Evolutionary conservation across 345 rosid species (phyloP).

Genomic region (Hibiscus syriacus): DNA sequence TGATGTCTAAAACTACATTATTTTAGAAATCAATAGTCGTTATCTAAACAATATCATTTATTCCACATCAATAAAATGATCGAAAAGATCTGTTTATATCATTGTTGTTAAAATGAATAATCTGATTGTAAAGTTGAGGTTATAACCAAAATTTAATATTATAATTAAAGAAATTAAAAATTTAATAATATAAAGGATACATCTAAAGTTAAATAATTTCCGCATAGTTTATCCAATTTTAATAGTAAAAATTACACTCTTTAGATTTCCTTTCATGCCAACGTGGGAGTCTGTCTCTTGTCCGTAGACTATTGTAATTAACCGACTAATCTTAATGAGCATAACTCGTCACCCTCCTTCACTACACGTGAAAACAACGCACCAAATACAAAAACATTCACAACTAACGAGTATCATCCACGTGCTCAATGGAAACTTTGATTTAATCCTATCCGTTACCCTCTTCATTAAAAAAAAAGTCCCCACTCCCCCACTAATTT

Average conservation of each 20-base stretch:
- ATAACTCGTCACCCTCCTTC: background rate
- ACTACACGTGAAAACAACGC: background rate
- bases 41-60: too few relatives aligned
- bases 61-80: too few relatives aligned
- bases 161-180: too few relatives aligned
- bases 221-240: too few relatives aligned
- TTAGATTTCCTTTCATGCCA: background rate
- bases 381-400: background rate
- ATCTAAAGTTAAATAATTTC: too few relatives aligned
- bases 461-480: background rate
- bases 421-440: background rate
- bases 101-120: too few relatives aligned
- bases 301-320: background rate
- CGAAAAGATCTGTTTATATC: too few relatives aligned
- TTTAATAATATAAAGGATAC: too few relatives aligned
- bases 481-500: background rate
- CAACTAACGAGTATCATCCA: background rate
- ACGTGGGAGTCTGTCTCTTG: background rate
- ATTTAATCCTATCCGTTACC: slow-evolving; percentile 7
- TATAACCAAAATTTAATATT: too few relatives aligned
- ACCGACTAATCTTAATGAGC: background rate
- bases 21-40: too few relatives aligned
- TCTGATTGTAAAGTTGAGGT: too few relatives aligned
- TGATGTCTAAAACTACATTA: too few relatives aligned
- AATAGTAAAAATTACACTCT: background rate